A percentile compares a stretch with the other conserved stretches of the same genome.
phyloP scores from a whole-genome alignment of 1,284 basidiomycete genomes.

The Tilletia walkeri region DNA sequence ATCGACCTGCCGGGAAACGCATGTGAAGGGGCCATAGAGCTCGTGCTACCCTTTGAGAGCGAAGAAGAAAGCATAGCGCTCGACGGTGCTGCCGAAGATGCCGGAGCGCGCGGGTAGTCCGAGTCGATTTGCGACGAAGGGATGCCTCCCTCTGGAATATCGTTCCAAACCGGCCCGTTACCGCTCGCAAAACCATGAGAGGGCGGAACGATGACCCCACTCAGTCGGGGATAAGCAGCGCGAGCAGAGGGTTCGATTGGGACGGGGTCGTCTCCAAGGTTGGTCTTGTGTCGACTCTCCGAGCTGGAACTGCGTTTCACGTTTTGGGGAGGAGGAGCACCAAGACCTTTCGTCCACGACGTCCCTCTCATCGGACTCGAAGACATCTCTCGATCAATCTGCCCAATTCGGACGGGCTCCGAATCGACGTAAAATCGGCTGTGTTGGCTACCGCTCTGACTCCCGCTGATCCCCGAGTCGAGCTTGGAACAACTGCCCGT shows the following conservation, averaged over 20 bases:
- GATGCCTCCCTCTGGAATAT: too few species aligned
- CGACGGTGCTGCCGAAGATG: too few species aligned
- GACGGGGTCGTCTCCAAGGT: too few species aligned
- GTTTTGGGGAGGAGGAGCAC: background rate
- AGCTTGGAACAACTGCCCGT: background rate
- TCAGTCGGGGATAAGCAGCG: constrained; percentile 7
- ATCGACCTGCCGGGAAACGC: too few species aligned
- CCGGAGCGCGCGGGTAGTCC: too few species aligned
- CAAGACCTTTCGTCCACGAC: background rate
- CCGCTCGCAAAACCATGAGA: background rate
- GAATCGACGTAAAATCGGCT: background rate
- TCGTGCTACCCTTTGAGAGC: too few species aligned
- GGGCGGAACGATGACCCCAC: background rate
- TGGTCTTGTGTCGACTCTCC: background rate
- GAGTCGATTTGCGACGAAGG: too few species aligned
- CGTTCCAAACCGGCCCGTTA: too few species aligned
- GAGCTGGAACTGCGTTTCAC: background rate
- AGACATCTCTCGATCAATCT: background rate
- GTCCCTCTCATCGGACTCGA: background rate
- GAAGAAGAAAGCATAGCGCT: too few species aligned
- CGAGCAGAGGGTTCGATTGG: background rate
- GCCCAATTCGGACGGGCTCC: background rate
- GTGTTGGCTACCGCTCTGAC: background rate
- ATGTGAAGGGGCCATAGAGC: too few species aligned
- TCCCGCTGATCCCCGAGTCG: background rate